Evolutionary conservation across 164 flowering plant species (phyloP), one percentile per base, ranked within the genome.

Genomic region (Kingdonia uniflora): DNA sequence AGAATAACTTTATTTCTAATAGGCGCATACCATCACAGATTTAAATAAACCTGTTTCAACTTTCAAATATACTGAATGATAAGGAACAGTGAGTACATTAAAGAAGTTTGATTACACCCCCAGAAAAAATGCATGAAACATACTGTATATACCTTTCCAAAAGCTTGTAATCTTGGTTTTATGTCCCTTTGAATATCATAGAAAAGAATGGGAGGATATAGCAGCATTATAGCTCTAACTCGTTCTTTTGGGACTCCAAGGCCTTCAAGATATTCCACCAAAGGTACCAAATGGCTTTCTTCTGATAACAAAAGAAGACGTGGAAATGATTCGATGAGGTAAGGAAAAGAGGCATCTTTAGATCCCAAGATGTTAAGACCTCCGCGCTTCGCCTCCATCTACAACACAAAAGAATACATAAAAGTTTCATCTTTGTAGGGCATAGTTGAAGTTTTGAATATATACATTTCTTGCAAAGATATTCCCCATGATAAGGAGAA

Each of bases 381-480:
- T 67, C 96, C 98, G 60, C 96, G 94, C 67, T 74, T 82, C 23
- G 98, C 98, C 75, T 78, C 88, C 76, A 87, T 75, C 98, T 87
- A 57, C 58, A 66, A 1, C 65, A 72, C 7, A 16, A n/a, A 51
- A 52, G 21, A 51, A 12, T 26, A n/a, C n/a, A n/a, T n/a, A 49
- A 22, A 35, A 16, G 21, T 8, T 20, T 45, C 24, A 45, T 17
- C 49, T 45, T 19, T 19, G 11, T 5, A 3, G 8, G 6, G 35
- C 35, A 29, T 8, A 29, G 35, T 29, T 3, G n/a, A n/a, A n/a
- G n/a, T n/a, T n/a, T n/a, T n/a, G n/a, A n/a, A n/a, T n/a, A n/a
- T n/a, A n/a, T n/a, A n/a, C n/a, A n/a, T n/a, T n/a, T n/a, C n/a
- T n/a, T n/a, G n/a, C n/a, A n/a, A n/a, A n/a, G n/a, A n/a, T n/a